phyloP scores from a whole-genome alignment of 1,139 yeast species.

The Suhomyces terraborum region DNA sequence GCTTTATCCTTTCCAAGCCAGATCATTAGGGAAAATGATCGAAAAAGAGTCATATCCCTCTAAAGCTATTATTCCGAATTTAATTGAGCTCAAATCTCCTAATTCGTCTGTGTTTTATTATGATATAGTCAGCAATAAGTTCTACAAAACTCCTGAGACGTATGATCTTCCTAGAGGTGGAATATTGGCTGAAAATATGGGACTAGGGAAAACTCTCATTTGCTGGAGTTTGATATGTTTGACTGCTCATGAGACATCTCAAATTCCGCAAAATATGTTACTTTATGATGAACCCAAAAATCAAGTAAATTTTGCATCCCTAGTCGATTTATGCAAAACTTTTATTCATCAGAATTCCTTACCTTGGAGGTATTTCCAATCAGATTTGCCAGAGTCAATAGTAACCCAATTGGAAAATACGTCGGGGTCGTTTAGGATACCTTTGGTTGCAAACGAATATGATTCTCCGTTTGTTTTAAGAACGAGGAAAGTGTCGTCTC shows the following conservation, averaged over 20 bases:
- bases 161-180: conserved; percentile 62
- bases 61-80: conserved; percentile 45
- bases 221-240: conserved; percentile 61
- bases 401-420: conserved; percentile 30
- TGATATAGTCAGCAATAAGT: conserved; percentile 32
- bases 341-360: conserved; percentile 49
- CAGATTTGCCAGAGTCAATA: conserved; percentile 49
- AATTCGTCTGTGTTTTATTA: conserved; percentile 27
- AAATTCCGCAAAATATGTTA: conserved; percentile 40
- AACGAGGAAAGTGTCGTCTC: conserved; percentile 20
- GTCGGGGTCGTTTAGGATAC: conserved; percentile 50
- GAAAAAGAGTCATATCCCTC: conserved; percentile 47
- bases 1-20: conserved; percentile 58
- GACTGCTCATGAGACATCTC: conserved; percentile 54
- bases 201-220: conserved; percentile 69
- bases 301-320: conserved; percentile 16
- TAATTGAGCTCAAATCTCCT: conserved; percentile 34
- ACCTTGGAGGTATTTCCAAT: conserved; percentile 55
- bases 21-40: conserved; percentile 60
- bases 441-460: conserved; percentile 25
- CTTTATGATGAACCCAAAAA: conserved; percentile 15
- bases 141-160: conserved; percentile 38
- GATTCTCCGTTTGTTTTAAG: conserved; percentile 24
- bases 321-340: conserved; percentile 46
- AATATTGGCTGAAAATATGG: conserved; percentile 76